A percentile compares a stretch with the other conserved stretches of the same genome.
These are phyloP conservation scores for Pulveroboletus sp. DNA, from an alignment of 768 basidiomycete genomes.

Conservation along the genomic window DNA sequence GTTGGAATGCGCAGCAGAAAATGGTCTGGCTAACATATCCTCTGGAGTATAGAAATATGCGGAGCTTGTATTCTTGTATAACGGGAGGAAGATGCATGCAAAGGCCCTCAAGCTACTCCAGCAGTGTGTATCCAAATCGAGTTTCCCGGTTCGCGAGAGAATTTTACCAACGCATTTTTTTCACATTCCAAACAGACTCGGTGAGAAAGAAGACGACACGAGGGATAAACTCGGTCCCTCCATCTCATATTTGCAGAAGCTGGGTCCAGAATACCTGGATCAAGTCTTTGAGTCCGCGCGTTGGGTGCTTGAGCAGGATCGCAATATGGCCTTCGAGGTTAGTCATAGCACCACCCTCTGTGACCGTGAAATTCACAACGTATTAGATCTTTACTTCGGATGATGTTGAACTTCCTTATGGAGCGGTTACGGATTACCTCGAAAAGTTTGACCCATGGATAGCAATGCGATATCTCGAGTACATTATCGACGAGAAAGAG, in stretches of 20 bases:
- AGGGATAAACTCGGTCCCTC: slow-evolving; percentile 81
- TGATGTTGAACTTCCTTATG: slow-evolving; percentile 83
- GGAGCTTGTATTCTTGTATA: slow-evolving; percentile 87
- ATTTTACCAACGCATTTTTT: background rate
- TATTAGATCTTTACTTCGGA: slow-evolving; percentile 90
- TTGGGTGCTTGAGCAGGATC: slow-evolving; percentile 81
- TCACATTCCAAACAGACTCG: slow-evolving; percentile 48
- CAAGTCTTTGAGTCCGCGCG: slow-evolving; percentile 77
- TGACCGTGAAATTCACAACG: background rate
- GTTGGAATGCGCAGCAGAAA: background rate
- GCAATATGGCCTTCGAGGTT: slow-evolving; percentile 74
- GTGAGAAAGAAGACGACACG: slow-evolving; percentile 69
- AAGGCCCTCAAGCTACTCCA: slow-evolving; percentile 82
- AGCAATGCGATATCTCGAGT: slow-evolving; percentile 80
- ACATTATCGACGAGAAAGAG: slow-evolving; percentile 67
- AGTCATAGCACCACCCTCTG: background rate
- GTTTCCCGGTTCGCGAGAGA: background rate
- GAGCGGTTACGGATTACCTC: slow-evolving; percentile 71
- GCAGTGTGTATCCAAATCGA: slow-evolving; percentile 49
- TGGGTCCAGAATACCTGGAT: slow-evolving; percentile 76
- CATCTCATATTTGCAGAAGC: slow-evolving; percentile 84
- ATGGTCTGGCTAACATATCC: background rate
- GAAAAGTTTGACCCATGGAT: slow-evolving; percentile 64
- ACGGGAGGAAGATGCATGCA: slow-evolving; percentile 92
- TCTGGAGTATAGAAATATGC: slow-evolving; percentile 65